Conservation (phyloP, 2,329 filamentous ascomycete genomes). For the Epichloe gansuensis region DNA sequence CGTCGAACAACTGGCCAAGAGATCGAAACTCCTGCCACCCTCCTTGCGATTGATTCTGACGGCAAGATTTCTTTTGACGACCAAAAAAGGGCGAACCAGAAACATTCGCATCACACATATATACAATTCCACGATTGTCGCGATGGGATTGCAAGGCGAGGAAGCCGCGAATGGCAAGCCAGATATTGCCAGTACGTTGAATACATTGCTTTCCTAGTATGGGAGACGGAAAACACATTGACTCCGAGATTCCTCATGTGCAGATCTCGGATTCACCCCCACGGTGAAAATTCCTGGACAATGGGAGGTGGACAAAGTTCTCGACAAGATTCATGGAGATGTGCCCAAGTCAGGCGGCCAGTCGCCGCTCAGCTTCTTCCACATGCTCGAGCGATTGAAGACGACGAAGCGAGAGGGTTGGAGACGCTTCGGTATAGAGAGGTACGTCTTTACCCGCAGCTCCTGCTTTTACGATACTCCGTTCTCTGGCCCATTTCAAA, state of each 20-base stretch:
- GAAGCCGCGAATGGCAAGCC: conserved; percentile 10
- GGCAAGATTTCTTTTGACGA: neutral
- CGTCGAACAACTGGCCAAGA: too few relatives aligned
- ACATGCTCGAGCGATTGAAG: conserved; percentile 87
- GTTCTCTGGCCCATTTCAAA: too few relatives aligned
- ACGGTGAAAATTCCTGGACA: conserved; percentile 29
- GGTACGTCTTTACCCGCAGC: conserved; percentile 23
- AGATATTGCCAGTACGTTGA: conserved; percentile 15
- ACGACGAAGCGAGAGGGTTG: conserved; percentile 94
- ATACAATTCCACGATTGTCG: neutral
- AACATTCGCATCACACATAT: too few relatives aligned
- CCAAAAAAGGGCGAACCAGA: too few relatives aligned
- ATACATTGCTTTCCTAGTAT: neutral
- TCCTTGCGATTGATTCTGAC: too few relatives aligned
- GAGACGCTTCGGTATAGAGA: conserved; percentile 69
- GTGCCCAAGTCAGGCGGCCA: conserved; percentile 45
- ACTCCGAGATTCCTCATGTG: neutral
- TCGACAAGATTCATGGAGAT: conserved; percentile 46
- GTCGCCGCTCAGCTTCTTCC: conserved; percentile 85
- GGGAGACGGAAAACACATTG: neutral
- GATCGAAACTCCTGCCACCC: too few relatives aligned
- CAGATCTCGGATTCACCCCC: conserved; percentile 24
- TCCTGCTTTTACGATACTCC: neutral
- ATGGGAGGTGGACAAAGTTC: conserved; percentile 50
- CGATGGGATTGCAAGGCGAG: conserved; percentile 19